phyloP scores from a whole-genome alignment of 1,284 basidiomycete genomes.

The Agaricales sp. region DNA sequence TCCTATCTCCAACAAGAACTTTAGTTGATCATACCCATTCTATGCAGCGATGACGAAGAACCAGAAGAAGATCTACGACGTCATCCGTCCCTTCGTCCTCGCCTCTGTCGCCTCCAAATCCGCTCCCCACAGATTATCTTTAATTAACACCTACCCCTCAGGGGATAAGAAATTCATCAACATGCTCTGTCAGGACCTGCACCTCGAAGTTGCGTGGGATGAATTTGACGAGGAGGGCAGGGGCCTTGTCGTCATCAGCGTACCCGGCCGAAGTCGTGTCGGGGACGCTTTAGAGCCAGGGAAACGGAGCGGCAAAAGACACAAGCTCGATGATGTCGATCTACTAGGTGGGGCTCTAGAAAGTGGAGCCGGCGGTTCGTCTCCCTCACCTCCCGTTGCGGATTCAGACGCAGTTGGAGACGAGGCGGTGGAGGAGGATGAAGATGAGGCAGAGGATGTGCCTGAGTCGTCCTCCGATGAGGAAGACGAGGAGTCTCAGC shows the following conservation, averaged over 20 bases:
- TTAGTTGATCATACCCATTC: not conserved
- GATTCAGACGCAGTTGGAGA: not conserved
- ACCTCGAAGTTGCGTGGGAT: slow-evolving; percentile 78
- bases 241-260: slow-evolving; percentile 55
- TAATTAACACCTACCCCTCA: slow-evolving; percentile 72
- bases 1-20: not conserved
- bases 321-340: slow-evolving; percentile 11
- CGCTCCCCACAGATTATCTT: slow-evolving; percentile 37
- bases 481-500: slow-evolving; percentile 48
- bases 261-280: slow-evolving; percentile 42
- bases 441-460: slow-evolving; percentile 8
- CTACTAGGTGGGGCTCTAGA: slow-evolving; percentile 10
- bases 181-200: slow-evolving; percentile 64
- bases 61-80: slow-evolving; percentile 70
- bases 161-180: slow-evolving; percentile 72
- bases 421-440: not conserved
- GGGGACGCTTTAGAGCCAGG: too few relatives aligned
- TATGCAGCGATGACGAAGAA: slow-evolving; percentile 54
- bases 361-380: slow-evolving; percentile 21
- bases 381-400: not conserved
- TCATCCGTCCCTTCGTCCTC: slow-evolving; percentile 67
- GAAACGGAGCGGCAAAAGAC: slow-evolving; percentile 6
- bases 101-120: slow-evolving; percentile 28
- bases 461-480: slow-evolving; percentile 35
- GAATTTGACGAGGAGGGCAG: slow-evolving; percentile 81